Percentiles rank a stretch among this genome's conserved stretches.
phyloP scores from a whole-genome alignment of 2,329 filamentous ascomycete species.

The Cladosporium sp. region DNA sequence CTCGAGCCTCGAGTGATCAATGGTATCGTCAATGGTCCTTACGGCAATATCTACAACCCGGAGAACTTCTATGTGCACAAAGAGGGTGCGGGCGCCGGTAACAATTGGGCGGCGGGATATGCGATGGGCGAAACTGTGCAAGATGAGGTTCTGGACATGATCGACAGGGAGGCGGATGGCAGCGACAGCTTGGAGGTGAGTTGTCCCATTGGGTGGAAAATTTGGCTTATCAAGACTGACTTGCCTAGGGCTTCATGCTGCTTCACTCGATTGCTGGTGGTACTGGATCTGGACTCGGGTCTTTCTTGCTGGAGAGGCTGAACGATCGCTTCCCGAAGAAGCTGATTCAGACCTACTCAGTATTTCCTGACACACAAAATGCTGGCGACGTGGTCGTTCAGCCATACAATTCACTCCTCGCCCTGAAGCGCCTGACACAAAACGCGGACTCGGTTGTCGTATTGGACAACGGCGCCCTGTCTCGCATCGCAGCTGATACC shows the following conservation, averaged over 20 bases:
- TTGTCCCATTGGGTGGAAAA: neutral
- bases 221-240: constrained; percentile 7
- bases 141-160: constrained; percentile 99
- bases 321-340: constrained; percentile 99
- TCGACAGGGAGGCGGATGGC: constrained; percentile 95
- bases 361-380: constrained; percentile 91
- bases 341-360: constrained; percentile 97
- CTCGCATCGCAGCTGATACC: constrained; percentile 89
- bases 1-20: constrained; percentile 93
- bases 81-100: constrained; percentile 88
- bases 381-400: constrained; percentile 92
- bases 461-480: constrained; percentile 90
- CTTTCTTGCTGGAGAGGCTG: constrained; percentile 89
- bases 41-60: constrained; percentile 99
- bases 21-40: constrained; percentile 86
- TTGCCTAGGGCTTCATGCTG: constrained; percentile 80
- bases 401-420: constrained; percentile 94
- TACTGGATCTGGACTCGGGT: constrained; percentile 93
- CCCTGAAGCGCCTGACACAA: constrained; percentile 87
- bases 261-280: constrained; percentile 97
- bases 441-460: constrained; percentile 98
- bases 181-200: constrained; percentile 89
- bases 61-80: constrained; percentile 99
- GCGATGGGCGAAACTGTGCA: constrained; percentile 87
- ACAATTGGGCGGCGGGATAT: constrained; percentile 98